Conservation (phyloP, 2,329 filamentous ascomycete genomes). For the Venturia pyrina region DNA sequence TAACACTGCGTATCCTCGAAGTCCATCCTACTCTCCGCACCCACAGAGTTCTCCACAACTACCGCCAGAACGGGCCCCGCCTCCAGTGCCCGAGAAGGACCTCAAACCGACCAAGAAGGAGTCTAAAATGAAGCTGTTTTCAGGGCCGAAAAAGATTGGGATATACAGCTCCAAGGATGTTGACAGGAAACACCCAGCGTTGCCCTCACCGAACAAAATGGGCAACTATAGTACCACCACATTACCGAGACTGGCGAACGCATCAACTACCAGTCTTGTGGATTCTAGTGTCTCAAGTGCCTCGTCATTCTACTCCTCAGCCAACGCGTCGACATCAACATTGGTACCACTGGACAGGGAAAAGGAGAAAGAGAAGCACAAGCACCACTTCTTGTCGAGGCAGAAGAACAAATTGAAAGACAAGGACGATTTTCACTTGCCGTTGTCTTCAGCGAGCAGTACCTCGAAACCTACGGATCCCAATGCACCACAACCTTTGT, state of each 20-base stretch:
- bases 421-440: slow-evolving; percentile 60
- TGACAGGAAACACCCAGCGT: slow-evolving; percentile 49
- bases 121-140: slow-evolving; percentile 74
- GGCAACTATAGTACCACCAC: slow-evolving; percentile 49
- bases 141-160: slow-evolving; percentile 64
- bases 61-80: slow-evolving; percentile 17
- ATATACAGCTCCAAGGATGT: slow-evolving; percentile 55
- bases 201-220: slow-evolving; percentile 65
- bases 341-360: slow-evolving; percentile 53
- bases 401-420: slow-evolving; percentile 68
- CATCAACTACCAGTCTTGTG: slow-evolving; percentile 58
- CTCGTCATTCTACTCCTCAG: slow-evolving; percentile 58
- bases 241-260: slow-evolving; percentile 54
- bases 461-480: slow-evolving; percentile 70
- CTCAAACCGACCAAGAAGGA: slow-evolving; percentile 55
- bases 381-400: slow-evolving; percentile 68
- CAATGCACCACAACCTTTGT: slow-evolving; percentile 62
- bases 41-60: slow-evolving; percentile 23
- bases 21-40: slow-evolving; percentile 37
- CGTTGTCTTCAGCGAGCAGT: slow-evolving; percentile 64
- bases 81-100: slow-evolving; percentile 40
- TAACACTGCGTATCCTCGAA: slow-evolving; percentile 63
- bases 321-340: slow-evolving; percentile 69
- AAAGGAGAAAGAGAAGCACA: slow-evolving; percentile 55
- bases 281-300: slow-evolving; percentile 45